Percentiles rank a stretch among this genome's conserved stretches.
These are phyloP conservation scores for Penicillium freii DNA, from an alignment of 2,329 filamentous ascomycete species.

Conservation along the genomic window DNA sequence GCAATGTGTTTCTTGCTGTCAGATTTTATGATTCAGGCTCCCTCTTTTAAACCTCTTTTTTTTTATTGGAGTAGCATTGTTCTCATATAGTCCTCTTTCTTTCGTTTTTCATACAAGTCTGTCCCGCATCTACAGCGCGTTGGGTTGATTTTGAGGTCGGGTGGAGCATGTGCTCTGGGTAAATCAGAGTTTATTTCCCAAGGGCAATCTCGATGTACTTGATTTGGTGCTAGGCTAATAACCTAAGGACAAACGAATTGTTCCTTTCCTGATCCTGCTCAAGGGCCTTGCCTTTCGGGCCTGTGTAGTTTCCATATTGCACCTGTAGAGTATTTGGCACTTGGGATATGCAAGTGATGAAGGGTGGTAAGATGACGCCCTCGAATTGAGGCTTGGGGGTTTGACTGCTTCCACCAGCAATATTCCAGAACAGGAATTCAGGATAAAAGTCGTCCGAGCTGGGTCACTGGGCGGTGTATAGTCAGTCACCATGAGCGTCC, in stretches of 20 bases:
- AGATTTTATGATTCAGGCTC: background rate
- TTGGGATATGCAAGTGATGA: background rate
- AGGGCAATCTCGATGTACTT: background rate
- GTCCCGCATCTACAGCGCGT: background rate
- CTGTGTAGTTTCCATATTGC: background rate
- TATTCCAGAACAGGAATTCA: background rate
- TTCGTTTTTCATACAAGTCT: background rate
- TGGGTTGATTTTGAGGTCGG: background rate
- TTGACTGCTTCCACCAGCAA: background rate
- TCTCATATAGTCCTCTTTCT: background rate
- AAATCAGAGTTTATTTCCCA: background rate
- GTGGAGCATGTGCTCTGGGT: background rate
- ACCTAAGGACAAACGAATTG: background rate
- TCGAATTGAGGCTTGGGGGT: background rate
- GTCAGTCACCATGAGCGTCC: background rate
- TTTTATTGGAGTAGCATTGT: background rate
- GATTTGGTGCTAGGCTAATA: background rate
- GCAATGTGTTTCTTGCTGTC: constrained; percentile 1
- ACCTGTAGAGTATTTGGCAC: background rate
- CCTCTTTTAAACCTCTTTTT: background rate
- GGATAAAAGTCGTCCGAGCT: background rate
- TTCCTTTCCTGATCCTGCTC: background rate
- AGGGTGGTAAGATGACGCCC: background rate
- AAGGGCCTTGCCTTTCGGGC: background rate
- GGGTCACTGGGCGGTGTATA: background rate